phyloP scores from a whole-genome alignment of 163 green algal genomes.

The Chlorella variabilis region DNA sequence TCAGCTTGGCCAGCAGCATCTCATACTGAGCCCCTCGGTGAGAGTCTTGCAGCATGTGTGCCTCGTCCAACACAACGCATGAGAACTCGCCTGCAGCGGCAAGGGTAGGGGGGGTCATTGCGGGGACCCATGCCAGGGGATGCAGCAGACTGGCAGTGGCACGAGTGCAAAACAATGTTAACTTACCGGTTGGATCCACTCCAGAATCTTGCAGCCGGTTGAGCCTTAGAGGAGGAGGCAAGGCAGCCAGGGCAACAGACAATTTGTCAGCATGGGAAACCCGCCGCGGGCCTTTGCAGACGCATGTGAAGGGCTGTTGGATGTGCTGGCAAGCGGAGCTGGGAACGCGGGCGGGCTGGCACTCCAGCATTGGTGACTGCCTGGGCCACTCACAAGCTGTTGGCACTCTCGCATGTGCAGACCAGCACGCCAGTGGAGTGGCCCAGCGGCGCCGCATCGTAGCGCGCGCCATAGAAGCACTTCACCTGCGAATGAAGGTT shows the following conservation, averaged over 20 bases:
- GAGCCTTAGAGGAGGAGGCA: neutral
- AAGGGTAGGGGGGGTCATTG: too few relatives aligned
- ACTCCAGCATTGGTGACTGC: too few relatives aligned
- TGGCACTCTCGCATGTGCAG: neutral
- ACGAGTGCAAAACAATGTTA: too few relatives aligned
- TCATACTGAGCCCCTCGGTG: slow-evolving; percentile 94
- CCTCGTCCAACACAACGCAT: slow-evolving; percentile 84
- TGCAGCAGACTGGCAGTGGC: too few relatives aligned
- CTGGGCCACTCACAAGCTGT: neutral
- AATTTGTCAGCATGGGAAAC: too few relatives aligned
- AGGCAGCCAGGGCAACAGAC: too few relatives aligned
- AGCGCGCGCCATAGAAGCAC: neutral
- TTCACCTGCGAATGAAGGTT: slow-evolving; percentile 4
- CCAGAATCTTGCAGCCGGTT: neutral
- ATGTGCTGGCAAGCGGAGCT: neutral
- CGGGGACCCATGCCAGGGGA: too few relatives aligned
- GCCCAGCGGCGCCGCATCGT: neutral
- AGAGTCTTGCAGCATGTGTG: slow-evolving; percentile 97
- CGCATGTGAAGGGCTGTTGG: too few relatives aligned
- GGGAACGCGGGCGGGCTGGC: too few relatives aligned
- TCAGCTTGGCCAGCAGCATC: slow-evolving; percentile 95
- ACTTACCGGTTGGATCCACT: neutral
- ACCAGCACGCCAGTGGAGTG: neutral
- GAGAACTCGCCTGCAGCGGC: neutral
- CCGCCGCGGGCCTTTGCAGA: too few relatives aligned